Conservation (phyloP, 805 yeast species). For the Teunomyces lycoperdinae region DNA sequence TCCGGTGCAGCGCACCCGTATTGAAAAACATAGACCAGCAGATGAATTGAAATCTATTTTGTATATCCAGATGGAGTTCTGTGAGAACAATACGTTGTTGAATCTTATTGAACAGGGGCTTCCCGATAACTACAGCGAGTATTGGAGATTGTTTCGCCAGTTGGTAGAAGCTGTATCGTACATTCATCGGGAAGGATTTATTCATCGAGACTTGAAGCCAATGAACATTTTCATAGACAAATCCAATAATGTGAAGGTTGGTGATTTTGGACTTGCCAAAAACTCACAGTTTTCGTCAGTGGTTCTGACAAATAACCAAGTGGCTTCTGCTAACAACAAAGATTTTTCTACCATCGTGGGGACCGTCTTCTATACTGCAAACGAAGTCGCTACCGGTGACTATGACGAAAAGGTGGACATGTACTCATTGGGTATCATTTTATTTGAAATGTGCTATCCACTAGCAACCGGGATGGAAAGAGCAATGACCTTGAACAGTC, state of each 20-base stretch:
- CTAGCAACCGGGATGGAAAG: constrained; percentile 94
- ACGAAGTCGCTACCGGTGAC: constrained; percentile 75
- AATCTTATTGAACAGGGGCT: constrained; percentile 78
- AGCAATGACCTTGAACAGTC: constrained; percentile 61
- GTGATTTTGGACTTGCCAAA: constrained; percentile 96
- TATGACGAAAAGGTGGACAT: constrained; percentile 94
- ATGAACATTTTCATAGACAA: constrained; percentile 94
- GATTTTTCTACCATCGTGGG: constrained; percentile 93
- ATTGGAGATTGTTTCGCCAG: constrained; percentile 88
- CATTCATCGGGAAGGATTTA: constrained; percentile 90
- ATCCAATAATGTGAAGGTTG: constrained; percentile 83
- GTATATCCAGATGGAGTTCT: constrained; percentile 97
- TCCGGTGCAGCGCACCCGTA: not conserved
- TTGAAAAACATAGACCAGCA: constrained; percentile 2
- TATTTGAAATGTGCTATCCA: constrained; percentile 89
- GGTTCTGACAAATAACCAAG: constrained; percentile 38
- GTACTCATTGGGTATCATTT: constrained; percentile 91
- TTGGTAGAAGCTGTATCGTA: constrained; percentile 85
- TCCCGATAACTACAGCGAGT: constrained; percentile 67
- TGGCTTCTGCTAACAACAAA: constrained; percentile 41
- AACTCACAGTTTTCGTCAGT: constrained; percentile 59
- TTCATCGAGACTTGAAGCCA: constrained; percentile 94
- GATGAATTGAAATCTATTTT: constrained; percentile 51
- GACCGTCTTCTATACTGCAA: constrained; percentile 89
- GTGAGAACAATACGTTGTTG: constrained; percentile 87